These are phyloP conservation scores for Chenopodium formosanum DNA, from an alignment of 148 eudicot species.

Conservation along the genomic window DNA sequence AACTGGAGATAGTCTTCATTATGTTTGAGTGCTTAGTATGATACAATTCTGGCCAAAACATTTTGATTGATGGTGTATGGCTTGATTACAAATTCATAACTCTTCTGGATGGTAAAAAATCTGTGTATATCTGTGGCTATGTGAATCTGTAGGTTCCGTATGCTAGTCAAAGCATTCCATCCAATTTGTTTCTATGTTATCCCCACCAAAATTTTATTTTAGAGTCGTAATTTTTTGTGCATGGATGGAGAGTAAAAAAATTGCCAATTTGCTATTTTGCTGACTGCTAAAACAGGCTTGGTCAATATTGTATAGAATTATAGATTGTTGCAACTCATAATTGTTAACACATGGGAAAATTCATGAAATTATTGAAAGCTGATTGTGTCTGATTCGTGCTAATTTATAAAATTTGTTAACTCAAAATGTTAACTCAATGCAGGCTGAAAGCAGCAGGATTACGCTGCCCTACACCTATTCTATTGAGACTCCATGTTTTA, in stretches of 20 bases:
- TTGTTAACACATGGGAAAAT: neutral
- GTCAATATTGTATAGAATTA: too few relatives aligned
- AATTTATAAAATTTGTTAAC: too few relatives aligned
- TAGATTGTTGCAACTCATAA: neutral
- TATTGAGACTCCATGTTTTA: constrained; percentile 88
- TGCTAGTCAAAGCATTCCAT: neutral
- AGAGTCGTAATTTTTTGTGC: too few relatives aligned
- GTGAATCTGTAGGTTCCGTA: neutral
- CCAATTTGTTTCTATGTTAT: neutral
- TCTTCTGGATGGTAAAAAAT: neutral
- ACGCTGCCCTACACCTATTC: constrained; percentile 73
- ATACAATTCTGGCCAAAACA: neutral
- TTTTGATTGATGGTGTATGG: neutral
- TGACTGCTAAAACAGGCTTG: neutral
- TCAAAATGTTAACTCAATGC: constrained; percentile 19
- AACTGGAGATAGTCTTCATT: neutral
- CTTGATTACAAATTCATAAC: neutral
- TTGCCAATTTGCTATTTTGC: neutral
- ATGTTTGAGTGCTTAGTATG: neutral
- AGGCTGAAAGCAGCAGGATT: constrained; percentile 95
- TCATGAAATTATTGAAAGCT: neutral
- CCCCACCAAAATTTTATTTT: too few relatives aligned
- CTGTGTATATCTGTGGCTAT: neutral
- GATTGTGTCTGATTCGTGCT: neutral
- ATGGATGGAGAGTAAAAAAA: neutral